Evolutionary conservation across 768 basidiomycete species (phyloP), one percentile per base, ranked within the genome.

Genomic region (Leucocoprinus sp.): DNA sequence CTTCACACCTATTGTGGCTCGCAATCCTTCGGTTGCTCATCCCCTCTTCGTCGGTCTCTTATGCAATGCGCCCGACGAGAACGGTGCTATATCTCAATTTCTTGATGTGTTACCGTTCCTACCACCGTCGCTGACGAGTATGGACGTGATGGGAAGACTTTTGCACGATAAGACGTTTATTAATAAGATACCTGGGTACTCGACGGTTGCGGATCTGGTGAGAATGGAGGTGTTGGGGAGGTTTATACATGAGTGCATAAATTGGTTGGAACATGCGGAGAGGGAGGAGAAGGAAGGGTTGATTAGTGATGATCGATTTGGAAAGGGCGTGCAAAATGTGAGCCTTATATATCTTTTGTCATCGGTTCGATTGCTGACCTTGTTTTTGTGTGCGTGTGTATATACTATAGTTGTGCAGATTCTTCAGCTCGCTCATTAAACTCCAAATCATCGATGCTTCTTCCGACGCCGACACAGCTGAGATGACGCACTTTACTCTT

Each of bases 401-500:
- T n/a, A n/a, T n/a, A 40, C 17, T 38, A 0, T 53, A 87, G 84
- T 69, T 88, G 24, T 88, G 83, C 60, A 80, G 86, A 8, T 89
- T 89, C 60, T 89, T 80, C 58, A 64, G 65, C 49, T 80, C 84
- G 0, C 68, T 90, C 38, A 72, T 87, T 64, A 83, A 81, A 57
- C 67, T 76, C 6, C 63, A 63, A 39, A 74, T 88, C 55, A 72
- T 86, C 45, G 82, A 85, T 54, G 69, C 76, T 2, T 57, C 63
- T 5, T 69, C 68, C n/a, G 84, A 86, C 45, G 71, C 72, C 6
- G 84, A 90, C 56, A 75, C 80, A 0, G 73, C 82, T 4, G 87
- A 87, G 64, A 87, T 90, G 74, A 71, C 74, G 4, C 82, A 86
- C 57, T 90, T 90, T 54, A 77, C 78, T 35, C 68, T 90, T 38